Base-by-base conservation (phyloP, 2,329 filamentous ascomycete genomes). In the Rhytidhysteron rufulum region DNA sequence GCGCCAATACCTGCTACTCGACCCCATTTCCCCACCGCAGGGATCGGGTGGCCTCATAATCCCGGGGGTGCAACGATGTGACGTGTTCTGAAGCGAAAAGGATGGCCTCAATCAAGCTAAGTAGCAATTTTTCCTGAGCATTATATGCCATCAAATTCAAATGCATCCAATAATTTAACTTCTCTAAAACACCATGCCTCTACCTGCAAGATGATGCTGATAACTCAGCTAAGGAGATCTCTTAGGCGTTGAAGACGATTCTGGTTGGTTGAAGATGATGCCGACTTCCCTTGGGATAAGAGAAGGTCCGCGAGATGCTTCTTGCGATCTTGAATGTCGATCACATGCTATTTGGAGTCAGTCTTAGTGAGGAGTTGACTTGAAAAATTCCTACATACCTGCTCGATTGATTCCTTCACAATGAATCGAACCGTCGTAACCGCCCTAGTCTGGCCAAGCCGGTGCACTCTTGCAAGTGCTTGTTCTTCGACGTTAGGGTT, bases 401-500 rank as follows among this genome's bases (percentile, higher is more conserved):
- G 55, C 45, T 72, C 69, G 13, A 71, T 66, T 0, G 65, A 65
- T 18, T 65, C 54, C 2, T 55, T 45, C 6, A 73, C 54, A 15
- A 62, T 60, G 16, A 67, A 67, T 2, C 66, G 60, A 1, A 71
- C 44, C 0, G 62, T 70, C 0, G 60, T 68, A 1, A 72, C 63
- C 29, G 62, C 53, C 19, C 48, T 53, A 0, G 32, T 57, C 37
- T 70, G 63, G 3, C 63, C 65, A 0, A 71, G 54, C 1, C 64
- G 50, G 22, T 69, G 56, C 3, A 70, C 57, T 10, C 68, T 54
- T 1, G 66, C 65, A 1, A 73, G 48, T 1, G 69, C 69, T 45
- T 72, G 68, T 4, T 72, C 69, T 44, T 73, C 68, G 0, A 71
- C 34, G 0, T 65, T 67, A 1, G 68, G 69, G 15, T 72, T 74